Evolutionary conservation across 2,329 filamentous ascomycete genomes (phyloP), one percentile per base, ranked within the genome.

Genomic region (Hypoxylon sp.): DNA sequence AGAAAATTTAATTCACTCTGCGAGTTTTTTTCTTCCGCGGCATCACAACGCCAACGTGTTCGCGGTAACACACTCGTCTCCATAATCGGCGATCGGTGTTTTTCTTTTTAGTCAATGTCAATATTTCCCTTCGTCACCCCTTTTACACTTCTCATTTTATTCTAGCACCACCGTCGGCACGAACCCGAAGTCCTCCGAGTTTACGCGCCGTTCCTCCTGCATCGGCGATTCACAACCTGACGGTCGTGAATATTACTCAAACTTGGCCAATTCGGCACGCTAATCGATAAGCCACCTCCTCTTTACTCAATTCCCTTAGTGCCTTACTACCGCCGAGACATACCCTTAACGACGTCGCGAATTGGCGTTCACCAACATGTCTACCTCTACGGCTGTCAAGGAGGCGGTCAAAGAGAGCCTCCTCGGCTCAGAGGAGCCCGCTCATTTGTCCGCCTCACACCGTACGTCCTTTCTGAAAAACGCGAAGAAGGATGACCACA

Each of bases 381-480:
- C 80, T 61, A 82, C 79, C 71, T 77, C 81, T 61, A 77, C 81
- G 61, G 78, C 80, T 65, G 85, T 91, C 71, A 90, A 87, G 79
- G 90, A 90, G 79, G 85, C 86, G 67, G 88, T 96, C 78, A 96
- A 93, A 83, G 93, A 94, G 82, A 88, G 87, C 73, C 85, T 97
- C 73, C 81, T 96, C 65, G 93, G 93, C 73, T 77, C 79, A 3
- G 81, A 85, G 61, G 82, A 86, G 72, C 80, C 83, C 7, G 80
- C 85, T 29, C 85, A 91, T 78, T 81, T 95, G 71, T 94, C 93
- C 51, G 85, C 87, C 67, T 90, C 94, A 78, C 90, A 90, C 70
- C 92, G 90, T 80, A 84, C 88, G 62, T 89, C 89, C 68, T 99
- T 98, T 80, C 81, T 89, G 73, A 87, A 87, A 76, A 85, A 94